Conservation (phyloP, 1,284 basidiomycete species). For the Tilletia indica region DNA sequence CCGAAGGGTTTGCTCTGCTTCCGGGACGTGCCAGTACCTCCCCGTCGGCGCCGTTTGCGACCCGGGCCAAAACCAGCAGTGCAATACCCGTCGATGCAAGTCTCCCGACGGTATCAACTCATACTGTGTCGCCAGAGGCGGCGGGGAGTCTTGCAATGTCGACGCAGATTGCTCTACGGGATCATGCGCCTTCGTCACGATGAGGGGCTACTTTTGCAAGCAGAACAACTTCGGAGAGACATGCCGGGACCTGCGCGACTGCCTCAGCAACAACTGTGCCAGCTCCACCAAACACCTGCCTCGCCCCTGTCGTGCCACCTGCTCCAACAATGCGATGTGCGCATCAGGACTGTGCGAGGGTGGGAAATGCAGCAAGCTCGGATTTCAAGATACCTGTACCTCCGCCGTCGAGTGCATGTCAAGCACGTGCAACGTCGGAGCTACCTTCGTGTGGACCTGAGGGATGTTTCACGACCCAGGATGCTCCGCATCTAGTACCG, state of each 20-base stretch:
- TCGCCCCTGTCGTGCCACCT: neutral
- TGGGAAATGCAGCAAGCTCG: neutral
- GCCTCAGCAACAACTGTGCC: neutral
- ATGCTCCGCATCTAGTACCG: neutral
- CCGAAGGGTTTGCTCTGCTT: neutral
- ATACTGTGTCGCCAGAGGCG: neutral
- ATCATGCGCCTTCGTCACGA: neutral
- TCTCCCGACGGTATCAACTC: neutral
- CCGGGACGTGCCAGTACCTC: neutral
- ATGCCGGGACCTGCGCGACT: neutral
- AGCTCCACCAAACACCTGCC: neutral
- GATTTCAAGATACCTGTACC: neutral
- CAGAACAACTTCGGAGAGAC: neutral
- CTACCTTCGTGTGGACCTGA: neutral
- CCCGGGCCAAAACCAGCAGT: neutral
- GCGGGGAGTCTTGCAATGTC: neutral
- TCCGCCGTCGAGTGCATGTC: neutral
- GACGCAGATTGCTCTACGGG: slow-evolving; percentile 1
- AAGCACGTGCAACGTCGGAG: neutral
- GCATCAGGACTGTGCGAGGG: neutral
- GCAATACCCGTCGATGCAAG: neutral
- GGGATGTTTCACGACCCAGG: neutral
- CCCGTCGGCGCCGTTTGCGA: neutral
- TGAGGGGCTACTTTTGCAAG: neutral
- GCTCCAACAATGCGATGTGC: neutral